A percentile compares a stretch with the other conserved stretches of the same genome.
These are phyloP conservation scores for Synchytrium microbalum DNA, from an alignment of 371 early-diverging fungal genomes.

Conservation along the genomic window DNA sequence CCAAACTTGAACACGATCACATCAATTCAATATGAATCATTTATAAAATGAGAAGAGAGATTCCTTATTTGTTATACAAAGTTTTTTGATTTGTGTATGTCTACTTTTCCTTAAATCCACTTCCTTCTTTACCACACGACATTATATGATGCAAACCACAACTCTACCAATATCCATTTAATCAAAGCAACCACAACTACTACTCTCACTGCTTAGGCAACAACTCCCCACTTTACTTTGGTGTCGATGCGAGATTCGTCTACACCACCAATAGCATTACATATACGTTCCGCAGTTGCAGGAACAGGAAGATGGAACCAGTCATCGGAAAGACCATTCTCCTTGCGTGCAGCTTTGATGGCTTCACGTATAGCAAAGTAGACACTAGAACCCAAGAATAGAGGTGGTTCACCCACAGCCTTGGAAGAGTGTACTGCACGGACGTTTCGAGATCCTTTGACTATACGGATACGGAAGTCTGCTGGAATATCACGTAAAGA, in stretches of 20 bases:
- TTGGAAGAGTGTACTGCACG: constrained; percentile 66
- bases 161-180: too few species aligned
- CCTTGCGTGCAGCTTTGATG: constrained; percentile 41
- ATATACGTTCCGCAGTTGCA: constrained; percentile 61
- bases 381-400: constrained; percentile 53
- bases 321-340: constrained; percentile 28
- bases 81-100: too few species aligned
- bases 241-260: not conserved
- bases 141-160: too few species aligned
- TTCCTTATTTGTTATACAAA: too few species aligned
- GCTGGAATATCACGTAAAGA: constrained; percentile 66
- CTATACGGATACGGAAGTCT: constrained; percentile 57
- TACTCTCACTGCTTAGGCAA: too few species aligned
- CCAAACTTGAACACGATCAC: too few species aligned
- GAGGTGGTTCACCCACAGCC: constrained; percentile 77
- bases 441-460: constrained; percentile 49
- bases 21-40: too few species aligned
- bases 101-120: too few species aligned
- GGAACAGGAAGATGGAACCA: constrained; percentile 51
- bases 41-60: too few species aligned
- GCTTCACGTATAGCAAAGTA: constrained; percentile 70
- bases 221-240: not conserved
- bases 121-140: too few species aligned
- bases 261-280: constrained; percentile 14
- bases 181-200: too few species aligned